Evolutionary conservation across 148 eudicot species (phyloP), one percentile per base, ranked within the genome.

Genomic region (Salicornia ramosissima): DNA sequence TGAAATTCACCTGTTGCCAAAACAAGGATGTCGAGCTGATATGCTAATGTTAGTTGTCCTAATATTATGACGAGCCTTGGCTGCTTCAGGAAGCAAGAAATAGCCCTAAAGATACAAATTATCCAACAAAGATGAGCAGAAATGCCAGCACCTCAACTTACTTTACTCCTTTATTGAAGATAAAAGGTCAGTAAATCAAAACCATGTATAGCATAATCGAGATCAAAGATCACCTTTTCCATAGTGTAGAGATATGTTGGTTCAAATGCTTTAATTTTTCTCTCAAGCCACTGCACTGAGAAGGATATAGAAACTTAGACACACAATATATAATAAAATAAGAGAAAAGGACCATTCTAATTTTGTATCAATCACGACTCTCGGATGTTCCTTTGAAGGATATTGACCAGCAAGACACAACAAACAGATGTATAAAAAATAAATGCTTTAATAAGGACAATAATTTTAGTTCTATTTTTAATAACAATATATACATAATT

Each of bases 231-330:
- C 40, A 83, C 98, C 96, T 92, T 92, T 72, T 92, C 98, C 83
- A 77, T 84, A 45, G 98, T 92, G 81, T 88, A 92, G 22, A 92
- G 64, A 79, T 92, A 92, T 40, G 94, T 80, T 68, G 96, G 98
- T 81, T 92, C 98, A 83, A 90, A 92, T 42, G 94, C 90, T 60
- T 82, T 80, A 78, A 93, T 90, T 77, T 82, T 90, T 79, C 77
- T 85, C 76, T 90, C 98, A 70, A 92, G 84, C 96, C 96, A 92
- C 84, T 90, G 91, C 81, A 90, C 98, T 92, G 88, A 74, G 75
- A 83, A 80, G 40, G 71, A 45, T 50, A 85, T 71, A 70, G 65
- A 68, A 79, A 73, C 70, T 57, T 74, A 72, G 65, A 77, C 53
- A 73, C 67, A 19, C 22, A 68, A 78, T 50, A 71, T 65, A 16